phyloP scores from a whole-genome alignment of 2,329 filamentous ascomycete species.

The Colletotrichum falcatum region DNA sequence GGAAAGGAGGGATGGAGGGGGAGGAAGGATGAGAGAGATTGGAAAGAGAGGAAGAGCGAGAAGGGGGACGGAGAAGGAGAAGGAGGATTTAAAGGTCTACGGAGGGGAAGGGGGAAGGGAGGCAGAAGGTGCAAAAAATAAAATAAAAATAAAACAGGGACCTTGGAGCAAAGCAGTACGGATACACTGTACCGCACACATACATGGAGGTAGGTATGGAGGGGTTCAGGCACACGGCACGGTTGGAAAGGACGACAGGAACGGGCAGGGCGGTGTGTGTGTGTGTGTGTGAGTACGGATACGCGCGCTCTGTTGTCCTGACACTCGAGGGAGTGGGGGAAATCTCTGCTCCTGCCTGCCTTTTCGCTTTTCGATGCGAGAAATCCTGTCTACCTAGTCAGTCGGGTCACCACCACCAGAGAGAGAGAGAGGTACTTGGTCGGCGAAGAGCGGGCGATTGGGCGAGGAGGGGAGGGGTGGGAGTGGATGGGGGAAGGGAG shows the following conservation, averaged over 20 bases:
- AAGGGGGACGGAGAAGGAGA: constrained; percentile 38
- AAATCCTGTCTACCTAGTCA: constrained; percentile 1
- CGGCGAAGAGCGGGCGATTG: constrained; percentile 15
- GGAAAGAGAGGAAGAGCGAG: constrained; percentile 25
- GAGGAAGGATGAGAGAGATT: constrained; percentile 31
- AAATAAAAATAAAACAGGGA: constrained; percentile 14
- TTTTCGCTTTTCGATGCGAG: constrained; percentile 1
- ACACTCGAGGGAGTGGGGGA: constrained; percentile 15
- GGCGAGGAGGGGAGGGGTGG: background rate
- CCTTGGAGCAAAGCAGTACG: background rate
- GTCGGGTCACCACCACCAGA: constrained; percentile 1
- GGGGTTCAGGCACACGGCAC: constrained; percentile 6
- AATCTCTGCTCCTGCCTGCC: constrained; percentile 36
- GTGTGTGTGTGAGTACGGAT: background rate
- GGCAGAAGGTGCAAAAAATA: constrained; percentile 17
- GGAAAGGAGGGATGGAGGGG: constrained; percentile 37
- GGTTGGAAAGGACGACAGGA: constrained; percentile 7
- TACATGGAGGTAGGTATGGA: background rate
- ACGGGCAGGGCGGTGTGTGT: constrained; percentile 11
- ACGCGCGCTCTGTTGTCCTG: no score
- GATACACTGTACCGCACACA: no score
- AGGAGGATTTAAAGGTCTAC: constrained; percentile 36
- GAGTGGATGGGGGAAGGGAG: no score
- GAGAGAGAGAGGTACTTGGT: background rate
- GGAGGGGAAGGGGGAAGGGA: constrained; percentile 34